A percentile compares a stretch with the other conserved stretches of the same genome.
These are phyloP conservation scores for Proteromonas lacertae DNA, from an alignment of 352 stramenopile genomes.

Conservation along the genomic window DNA sequence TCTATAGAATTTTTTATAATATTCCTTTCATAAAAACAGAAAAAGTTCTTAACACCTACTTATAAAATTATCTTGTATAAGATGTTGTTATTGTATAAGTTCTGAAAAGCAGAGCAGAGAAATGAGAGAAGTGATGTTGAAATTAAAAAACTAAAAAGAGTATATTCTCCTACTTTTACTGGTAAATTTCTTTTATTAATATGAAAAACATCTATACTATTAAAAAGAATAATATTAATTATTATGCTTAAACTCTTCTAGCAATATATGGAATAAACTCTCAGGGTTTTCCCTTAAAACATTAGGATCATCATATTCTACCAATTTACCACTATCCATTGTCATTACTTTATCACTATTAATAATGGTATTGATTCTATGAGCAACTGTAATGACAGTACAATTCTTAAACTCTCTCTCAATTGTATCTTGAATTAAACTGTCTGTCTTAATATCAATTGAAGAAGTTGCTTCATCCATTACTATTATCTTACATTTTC, in stretches of 20 bases:
- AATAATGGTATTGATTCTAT: conserved; percentile 78
- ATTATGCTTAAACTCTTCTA: conserved; percentile 7
- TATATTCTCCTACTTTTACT: no score
- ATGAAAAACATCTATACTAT: no score
- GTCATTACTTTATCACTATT: conserved; percentile 72
- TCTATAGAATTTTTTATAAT: no score
- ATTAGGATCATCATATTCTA: conserved; percentile 58
- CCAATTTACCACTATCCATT: conserved; percentile 52
- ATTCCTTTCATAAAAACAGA: no score
- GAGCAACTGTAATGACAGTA: conserved; percentile 82
- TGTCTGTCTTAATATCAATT: conserved; percentile 45
- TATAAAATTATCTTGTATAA: no score
- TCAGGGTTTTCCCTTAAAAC: conserved; percentile 25
- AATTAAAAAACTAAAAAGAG: no score
- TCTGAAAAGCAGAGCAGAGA: no score
- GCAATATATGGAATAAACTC: conserved; percentile 25
- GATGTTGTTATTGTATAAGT: no score
- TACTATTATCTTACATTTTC: conserved; percentile 61
- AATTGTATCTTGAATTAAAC: conserved; percentile 40
- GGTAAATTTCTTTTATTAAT: no score
- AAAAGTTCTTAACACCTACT: no score
- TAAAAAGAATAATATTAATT: no score
- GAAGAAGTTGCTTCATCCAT: conserved; percentile 63
- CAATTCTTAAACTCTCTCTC: conserved; percentile 51
- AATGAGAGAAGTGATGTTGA: no score